Evolutionary conservation across 192 early-diverging fungal genomes (phyloP), one percentile per base, ranked within the genome.

Genomic region (Obelidium mucronatum): DNA sequence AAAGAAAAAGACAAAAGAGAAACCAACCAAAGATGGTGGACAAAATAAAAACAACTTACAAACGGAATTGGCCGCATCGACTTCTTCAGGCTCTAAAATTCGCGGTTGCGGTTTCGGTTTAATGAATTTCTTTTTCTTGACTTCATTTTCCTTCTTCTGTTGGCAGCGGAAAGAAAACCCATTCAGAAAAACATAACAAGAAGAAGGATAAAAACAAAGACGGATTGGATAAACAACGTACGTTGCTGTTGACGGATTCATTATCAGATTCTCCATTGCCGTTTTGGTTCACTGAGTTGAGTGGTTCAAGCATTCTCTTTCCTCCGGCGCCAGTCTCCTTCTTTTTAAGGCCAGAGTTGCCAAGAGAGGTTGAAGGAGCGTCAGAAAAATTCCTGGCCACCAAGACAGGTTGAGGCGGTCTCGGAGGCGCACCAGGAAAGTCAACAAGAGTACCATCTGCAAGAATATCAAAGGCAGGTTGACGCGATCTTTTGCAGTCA

Each of bases 31-130:
- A 3, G 40, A 58, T 17, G 40, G 62, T 11, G 17, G 6, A 19
- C 37, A 30, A 75, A 60, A 39, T 67, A 22, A 61, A 73, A 61
- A 31, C 26, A 73, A 73, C 73, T 36, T 55, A 81, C 81, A 73
- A 40, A 85, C 81, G 5, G 84, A 82, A 39, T 80, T 84, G 1
- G 77, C 67, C 5, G 72, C 75, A 70, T 86, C 81, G 40, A 86
- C 72, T 52, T 78, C 51, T 44, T 81, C 80, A 22, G 62, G 34
- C 34, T 55, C 40, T 26, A 64, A 19, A 31, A 36, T 17, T n/a
- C 72, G 56, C 36, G 37, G 40, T 13, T 39, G 40, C 39, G 54
- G 72, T 54, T 63, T 74, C 17, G 60, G 56, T 30, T 51, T 68
- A 44, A 40, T 24, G 8, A 30, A 4, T 51, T 51, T 68, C 13